phyloP scores from a whole-genome alignment of 2,329 filamentous ascomycete species.

The Leptographium lundbergii region DNA sequence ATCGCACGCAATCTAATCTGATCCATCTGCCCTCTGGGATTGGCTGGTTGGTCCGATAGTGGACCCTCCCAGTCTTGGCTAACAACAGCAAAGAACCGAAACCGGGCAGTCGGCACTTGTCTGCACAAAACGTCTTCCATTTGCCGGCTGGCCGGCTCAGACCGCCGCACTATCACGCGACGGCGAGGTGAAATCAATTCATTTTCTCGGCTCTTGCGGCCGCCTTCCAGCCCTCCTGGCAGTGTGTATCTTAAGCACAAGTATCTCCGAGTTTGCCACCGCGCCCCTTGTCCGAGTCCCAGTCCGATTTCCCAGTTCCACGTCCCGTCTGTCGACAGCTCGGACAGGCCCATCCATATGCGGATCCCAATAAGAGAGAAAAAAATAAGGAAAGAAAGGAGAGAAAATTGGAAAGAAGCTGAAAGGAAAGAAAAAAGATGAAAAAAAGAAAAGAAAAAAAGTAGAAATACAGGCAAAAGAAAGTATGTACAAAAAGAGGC shows the following conservation, averaged over 20 bases:
- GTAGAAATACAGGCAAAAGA: not conserved
- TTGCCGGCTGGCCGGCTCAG: not conserved
- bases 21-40: slow-evolving; percentile 7
- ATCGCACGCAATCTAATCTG: slow-evolving; percentile 10
- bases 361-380: not conserved
- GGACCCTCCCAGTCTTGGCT: not conserved
- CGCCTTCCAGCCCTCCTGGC: no score
- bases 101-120: not conserved
- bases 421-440: not conserved
- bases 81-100: not conserved
- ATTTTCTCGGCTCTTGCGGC: no score
- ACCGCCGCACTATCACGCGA: not conserved
- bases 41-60: not conserved
- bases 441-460: not conserved
- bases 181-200: no score
- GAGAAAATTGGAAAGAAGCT: not conserved
- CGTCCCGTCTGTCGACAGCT: no score
- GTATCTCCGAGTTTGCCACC: not conserved
- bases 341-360: not conserved
- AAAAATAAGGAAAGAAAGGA: not conserved
- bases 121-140: no score
- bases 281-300: not conserved
- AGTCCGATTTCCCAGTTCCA: not conserved
- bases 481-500: not conserved
- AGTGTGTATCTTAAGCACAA: no score